phyloP scores from a whole-genome alignment of 768 basidiomycete genomes.

The Calocybe gangraenosa region DNA sequence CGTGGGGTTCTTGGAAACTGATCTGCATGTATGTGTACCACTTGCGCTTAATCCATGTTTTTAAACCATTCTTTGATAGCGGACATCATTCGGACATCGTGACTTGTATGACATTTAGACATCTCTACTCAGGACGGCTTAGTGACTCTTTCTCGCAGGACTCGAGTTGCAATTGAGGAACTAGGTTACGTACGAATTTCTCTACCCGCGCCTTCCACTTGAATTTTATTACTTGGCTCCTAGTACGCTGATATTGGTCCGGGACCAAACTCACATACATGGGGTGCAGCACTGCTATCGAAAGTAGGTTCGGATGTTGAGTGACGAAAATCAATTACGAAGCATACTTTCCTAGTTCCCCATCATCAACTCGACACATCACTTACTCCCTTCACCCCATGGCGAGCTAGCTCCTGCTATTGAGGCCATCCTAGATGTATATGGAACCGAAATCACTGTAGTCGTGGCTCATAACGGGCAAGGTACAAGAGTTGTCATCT shows the following conservation, averaged over 20 bases:
- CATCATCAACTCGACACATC: constrained; percentile 81
- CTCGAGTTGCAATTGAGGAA: constrained; percentile 72
- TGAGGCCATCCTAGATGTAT: constrained; percentile 77
- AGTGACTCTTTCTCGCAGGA: constrained; percentile 36
- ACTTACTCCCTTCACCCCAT: constrained; percentile 80
- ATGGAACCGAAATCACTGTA: constrained; percentile 73
- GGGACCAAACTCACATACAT: constrained; percentile 84
- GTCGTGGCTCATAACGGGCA: constrained; percentile 93
- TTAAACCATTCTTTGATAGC: constrained; percentile 18
- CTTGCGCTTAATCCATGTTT: constrained; percentile 1
- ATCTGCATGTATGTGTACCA: constrained; percentile 61
- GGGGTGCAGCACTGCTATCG: constrained; percentile 80
- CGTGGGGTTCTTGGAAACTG: constrained; percentile 82
- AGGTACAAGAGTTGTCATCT: constrained; percentile 42
- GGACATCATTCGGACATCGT: constrained; percentile 68
- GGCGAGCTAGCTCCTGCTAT: constrained; percentile 90
- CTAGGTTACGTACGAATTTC: constrained; percentile 67
- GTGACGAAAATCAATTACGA: neutral
- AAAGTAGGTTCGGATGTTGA: constrained; percentile 41
- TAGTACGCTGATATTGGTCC: constrained; percentile 89
- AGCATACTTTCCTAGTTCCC: constrained; percentile 61
- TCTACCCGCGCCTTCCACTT: neutral
- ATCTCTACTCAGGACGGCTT: too few relatives aligned
- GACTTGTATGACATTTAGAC: constrained; percentile 54
- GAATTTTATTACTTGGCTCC: constrained; percentile 2